These are phyloP conservation scores for Dendrocalamus latiflorus DNA, from an alignment of 202 grass and related monocot genomes.

Conservation along the genomic window DNA sequence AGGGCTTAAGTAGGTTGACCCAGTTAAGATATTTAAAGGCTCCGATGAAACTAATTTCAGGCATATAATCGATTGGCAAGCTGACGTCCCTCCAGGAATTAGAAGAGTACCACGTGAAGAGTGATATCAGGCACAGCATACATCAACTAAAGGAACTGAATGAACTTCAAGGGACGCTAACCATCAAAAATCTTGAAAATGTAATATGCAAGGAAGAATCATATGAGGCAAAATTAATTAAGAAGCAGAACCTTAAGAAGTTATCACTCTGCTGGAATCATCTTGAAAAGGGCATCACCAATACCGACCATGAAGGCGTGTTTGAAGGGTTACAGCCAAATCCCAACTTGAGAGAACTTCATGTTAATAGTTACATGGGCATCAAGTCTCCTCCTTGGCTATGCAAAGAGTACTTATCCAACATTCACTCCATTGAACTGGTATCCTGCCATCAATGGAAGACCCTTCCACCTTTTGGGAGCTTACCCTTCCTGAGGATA, in stretches of 20 bases:
- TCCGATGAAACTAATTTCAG: background rate
- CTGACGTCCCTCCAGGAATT: constrained; percentile 8
- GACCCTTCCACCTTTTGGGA: constrained; percentile 19
- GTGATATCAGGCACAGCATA: too few species aligned
- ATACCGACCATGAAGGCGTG: constrained; percentile 11
- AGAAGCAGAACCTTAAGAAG: constrained; percentile 19
- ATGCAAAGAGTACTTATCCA: background rate
- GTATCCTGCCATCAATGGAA: background rate
- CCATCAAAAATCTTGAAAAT: constrained; percentile 16
- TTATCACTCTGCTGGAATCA: constrained; percentile 10
- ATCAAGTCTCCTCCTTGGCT: constrained; percentile 16
- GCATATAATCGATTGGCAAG: constrained; percentile 20
- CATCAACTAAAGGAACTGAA: constrained; percentile 9
- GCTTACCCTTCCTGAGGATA: constrained; percentile 9
- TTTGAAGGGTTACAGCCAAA: constrained; percentile 18
- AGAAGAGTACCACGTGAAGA: background rate
- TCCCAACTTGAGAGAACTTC: constrained; percentile 6
- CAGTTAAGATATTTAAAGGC: too few species aligned
- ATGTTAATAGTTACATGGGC: background rate
- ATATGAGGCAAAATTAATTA: background rate
- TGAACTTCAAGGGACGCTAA: constrained; percentile 12
- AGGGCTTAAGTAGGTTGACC: constrained; percentile 10
- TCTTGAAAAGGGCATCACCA: background rate
- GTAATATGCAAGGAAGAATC: background rate
- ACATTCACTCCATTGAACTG: constrained; percentile 21